Evolutionary conservation across 257 asterid species (phyloP), one percentile per base, ranked within the genome.

Genomic region (Rauvolfia tetraphylla): DNA sequence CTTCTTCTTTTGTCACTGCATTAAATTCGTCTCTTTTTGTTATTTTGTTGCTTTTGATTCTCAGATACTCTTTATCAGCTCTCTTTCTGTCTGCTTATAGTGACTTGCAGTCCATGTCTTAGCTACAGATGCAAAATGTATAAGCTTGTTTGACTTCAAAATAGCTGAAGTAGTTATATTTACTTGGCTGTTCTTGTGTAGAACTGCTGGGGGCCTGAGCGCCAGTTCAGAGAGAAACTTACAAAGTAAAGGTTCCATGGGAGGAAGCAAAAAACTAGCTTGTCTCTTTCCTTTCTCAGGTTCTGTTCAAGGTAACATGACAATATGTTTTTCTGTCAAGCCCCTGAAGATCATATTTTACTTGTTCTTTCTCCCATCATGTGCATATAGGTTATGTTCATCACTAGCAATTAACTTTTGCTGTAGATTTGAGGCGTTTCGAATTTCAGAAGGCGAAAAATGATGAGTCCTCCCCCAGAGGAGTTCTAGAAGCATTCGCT

Each of bases 291-390:
- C 84, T 71, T 74, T 71, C 18, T 81, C 88, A 25, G 68, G 84
- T 75, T 90, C 92, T 54, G 90, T 84, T 66, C 89, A 82, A 63
- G 95, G 92, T 89, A 79, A 72, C 57, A 56, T 68, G 73, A 27
- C 67, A 46, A 44, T 56, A 42, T 68, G 1, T 57, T 61, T 22
- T 51, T 71, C 67, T 14, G 27, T 17, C 29, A 53, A 18, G 12
- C 17, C 34, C 20, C 1, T 7, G 41, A 54, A 39, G 13, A 67
- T 58, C 41, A 8, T 38, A 20, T 67, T 12, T 73, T 53, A 3
- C 0, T n/a, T 72, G 46, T 57, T 13, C 56, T 18, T 33, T 38
- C n/a, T 7, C 27, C 38, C 58, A 5, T 59, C 53, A 20, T 49
- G 54, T 70, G 5, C 46, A 17, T 39, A 12, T 46, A 17, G 44